These are phyloP conservation scores for Aspergillus hortae DNA, from an alignment of 2,329 filamentous ascomycete species.

Conservation along the genomic window DNA sequence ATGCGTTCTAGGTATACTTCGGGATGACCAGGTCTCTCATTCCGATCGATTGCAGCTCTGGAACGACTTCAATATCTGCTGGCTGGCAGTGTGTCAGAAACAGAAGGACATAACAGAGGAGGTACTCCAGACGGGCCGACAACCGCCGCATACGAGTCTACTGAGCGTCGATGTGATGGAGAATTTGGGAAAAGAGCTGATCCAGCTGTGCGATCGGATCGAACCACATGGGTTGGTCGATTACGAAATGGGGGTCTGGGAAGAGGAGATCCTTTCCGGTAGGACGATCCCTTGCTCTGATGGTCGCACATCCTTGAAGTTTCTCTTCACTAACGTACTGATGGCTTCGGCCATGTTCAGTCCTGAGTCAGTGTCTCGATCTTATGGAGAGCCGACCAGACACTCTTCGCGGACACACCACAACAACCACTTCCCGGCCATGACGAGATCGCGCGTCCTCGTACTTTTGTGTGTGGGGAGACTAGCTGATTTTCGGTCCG, in stretches of 20 bases:
- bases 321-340: background rate
- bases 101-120: constrained; percentile 71
- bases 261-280: constrained; percentile 86
- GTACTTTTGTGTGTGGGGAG: background rate
- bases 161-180: constrained; percentile 68
- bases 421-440: constrained; percentile 21
- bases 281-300: constrained; percentile 33
- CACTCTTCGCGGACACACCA: constrained; percentile 18
- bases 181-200: constrained; percentile 76
- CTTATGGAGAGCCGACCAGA: constrained; percentile 43
- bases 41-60: constrained; percentile 77
- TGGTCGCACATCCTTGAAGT: background rate
- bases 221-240: constrained; percentile 93
- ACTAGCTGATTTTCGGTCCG: background rate
- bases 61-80: constrained; percentile 92
- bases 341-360: constrained; percentile 28
- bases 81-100: constrained; percentile 77
- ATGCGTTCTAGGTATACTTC: constrained; percentile 64
- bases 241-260: constrained; percentile 95
- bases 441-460: constrained; percentile 11
- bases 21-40: constrained; percentile 75
- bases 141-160: constrained; percentile 57
- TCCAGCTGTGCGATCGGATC: constrained; percentile 78
- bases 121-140: constrained; percentile 57
- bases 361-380: constrained; percentile 53